Evolutionary conservation across 2,329 filamentous ascomycete species (phyloP).

Genomic region (Nigrospora osmanthi): DNA sequence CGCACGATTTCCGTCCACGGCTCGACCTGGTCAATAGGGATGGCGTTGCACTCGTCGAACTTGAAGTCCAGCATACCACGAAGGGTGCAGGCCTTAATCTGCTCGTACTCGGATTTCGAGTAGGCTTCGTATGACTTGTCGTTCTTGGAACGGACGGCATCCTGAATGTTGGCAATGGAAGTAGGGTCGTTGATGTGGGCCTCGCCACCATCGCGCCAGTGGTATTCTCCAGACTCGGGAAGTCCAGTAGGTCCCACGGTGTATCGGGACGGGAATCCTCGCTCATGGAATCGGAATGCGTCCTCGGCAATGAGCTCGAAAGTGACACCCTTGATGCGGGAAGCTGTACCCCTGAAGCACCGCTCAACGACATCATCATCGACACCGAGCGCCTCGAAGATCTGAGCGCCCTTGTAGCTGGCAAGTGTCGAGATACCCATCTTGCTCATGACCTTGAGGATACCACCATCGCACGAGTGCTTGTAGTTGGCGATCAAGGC

Average conservation of each 20-base stretch:
- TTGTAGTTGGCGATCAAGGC: slow-evolving; percentile 92
- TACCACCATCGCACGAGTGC: slow-evolving; percentile 91
- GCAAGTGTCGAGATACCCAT: slow-evolving; percentile 98
- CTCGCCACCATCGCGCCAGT: slow-evolving; percentile 96
- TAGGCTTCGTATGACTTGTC: slow-evolving; percentile 98
- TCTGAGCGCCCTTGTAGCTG: slow-evolving; percentile 96
- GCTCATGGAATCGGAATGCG: slow-evolving; percentile 90
- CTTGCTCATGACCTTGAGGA: slow-evolving; percentile 98
- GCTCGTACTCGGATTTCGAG: slow-evolving; percentile 85
- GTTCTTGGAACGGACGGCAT: slow-evolving; percentile 93
- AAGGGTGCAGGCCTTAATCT: slow-evolving; percentile 93
- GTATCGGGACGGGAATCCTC: slow-evolving; percentile 75
- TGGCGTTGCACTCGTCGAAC: slow-evolving; percentile 76
- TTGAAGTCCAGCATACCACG: slow-evolving; percentile 94
- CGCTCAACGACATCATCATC: slow-evolving; percentile 88
- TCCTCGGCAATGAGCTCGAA: slow-evolving; percentile 93
- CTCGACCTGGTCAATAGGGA: slow-evolving; percentile 94
- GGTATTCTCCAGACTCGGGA: slow-evolving; percentile 90
- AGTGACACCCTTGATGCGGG: slow-evolving; percentile 87
- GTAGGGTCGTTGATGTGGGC: slow-evolving; percentile 91
- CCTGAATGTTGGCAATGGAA: slow-evolving; percentile 93
- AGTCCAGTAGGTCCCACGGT: slow-evolving; percentile 74
- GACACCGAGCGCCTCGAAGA: slow-evolving; percentile 91
- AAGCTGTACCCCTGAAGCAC: slow-evolving; percentile 91
- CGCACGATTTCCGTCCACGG: slow-evolving; percentile 97